Evolutionary conservation across 352 stramenopile species (phyloP).

Genomic region (Blastocystis sp.): DNA sequence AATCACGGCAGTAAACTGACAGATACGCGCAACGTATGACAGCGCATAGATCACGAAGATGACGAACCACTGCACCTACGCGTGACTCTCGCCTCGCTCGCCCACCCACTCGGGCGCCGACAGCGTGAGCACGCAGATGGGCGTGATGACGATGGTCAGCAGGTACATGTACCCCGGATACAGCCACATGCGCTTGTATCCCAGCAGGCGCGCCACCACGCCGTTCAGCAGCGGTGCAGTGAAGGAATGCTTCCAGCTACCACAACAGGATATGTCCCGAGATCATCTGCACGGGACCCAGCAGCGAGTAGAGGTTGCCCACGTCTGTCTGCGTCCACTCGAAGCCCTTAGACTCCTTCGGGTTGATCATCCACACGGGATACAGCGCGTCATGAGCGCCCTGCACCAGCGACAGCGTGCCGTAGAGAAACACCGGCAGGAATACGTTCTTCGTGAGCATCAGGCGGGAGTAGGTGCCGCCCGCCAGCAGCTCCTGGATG

Average conservation of each 20-base stretch:
- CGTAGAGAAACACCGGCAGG: constrained; percentile 4
- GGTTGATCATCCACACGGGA: constrained; percentile 55
- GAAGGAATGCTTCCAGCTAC: background rate
- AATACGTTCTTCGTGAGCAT: background rate
- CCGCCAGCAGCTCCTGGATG: constrained; percentile 12
- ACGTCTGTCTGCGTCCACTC: constrained; percentile 45
- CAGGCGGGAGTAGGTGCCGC: background rate
- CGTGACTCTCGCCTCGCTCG: background rate
- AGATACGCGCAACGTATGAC: background rate
- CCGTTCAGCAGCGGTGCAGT: constrained; percentile 32
- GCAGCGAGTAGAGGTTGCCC: constrained; percentile 24
- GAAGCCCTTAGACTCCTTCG: constrained; percentile 13
- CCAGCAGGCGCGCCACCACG: constrained; percentile 3
- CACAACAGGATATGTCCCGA: constrained; percentile 41
- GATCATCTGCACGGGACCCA: constrained; percentile 46
- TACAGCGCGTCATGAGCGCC: constrained; percentile 45
- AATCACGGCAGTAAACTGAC: constrained; percentile 42
- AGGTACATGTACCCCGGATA: constrained; percentile 9
- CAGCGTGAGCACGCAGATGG: constrained; percentile 8
- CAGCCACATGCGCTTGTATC: constrained; percentile 43
- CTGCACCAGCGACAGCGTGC: constrained; percentile 28
- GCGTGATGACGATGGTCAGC: constrained; percentile 8
- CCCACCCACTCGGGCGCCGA: background rate
- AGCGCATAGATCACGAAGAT: constrained; percentile 7
- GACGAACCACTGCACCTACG: constrained; percentile 30